Percentiles rank a stretch among this genome's conserved stretches.
Evolutionary conservation across 352 stramenopile species (phyloP).

Genomic region (Phytophthora fragariae): DNA sequence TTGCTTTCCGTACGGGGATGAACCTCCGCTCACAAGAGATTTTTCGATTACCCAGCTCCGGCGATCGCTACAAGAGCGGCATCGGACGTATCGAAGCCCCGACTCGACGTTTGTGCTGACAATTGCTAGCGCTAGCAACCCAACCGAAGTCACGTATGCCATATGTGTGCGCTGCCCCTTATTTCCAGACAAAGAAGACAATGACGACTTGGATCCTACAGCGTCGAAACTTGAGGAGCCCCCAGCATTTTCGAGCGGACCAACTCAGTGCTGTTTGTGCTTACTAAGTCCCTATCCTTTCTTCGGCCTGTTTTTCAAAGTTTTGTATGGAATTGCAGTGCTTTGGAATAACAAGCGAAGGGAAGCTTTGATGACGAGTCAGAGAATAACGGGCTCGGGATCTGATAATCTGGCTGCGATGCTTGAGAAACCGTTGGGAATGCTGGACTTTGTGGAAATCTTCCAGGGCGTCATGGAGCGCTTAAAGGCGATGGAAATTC

Average conservation of each 20-base stretch:
- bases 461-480: constrained; percentile 72
- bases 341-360: constrained; percentile 72
- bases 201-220: constrained; percentile 5
- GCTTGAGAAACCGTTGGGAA: constrained; percentile 42
- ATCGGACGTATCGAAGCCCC: constrained; percentile 67
- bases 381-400: neutral
- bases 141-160: constrained; percentile 69
- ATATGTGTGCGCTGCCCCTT: constrained; percentile 74
- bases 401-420: constrained; percentile 24
- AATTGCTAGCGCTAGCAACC: constrained; percentile 57
- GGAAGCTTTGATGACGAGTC: constrained; percentile 32
- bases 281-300: constrained; percentile 81
- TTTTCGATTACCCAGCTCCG: constrained; percentile 66
- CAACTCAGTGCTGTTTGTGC: constrained; percentile 75
- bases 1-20: constrained; percentile 78
- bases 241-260: constrained; percentile 18
- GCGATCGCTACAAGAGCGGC: constrained; percentile 69
- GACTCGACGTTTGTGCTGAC: constrained; percentile 83
- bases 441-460: constrained; percentile 68
- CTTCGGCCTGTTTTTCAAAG: constrained; percentile 88
- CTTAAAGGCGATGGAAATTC: constrained; percentile 68
- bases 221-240: neutral
- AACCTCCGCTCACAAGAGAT: constrained; percentile 48
- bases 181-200: constrained; percentile 58
- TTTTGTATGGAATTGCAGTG: constrained; percentile 75